Base-by-base conservation (phyloP, 345 rosid species). In the Citrus trifoliata region DNA sequence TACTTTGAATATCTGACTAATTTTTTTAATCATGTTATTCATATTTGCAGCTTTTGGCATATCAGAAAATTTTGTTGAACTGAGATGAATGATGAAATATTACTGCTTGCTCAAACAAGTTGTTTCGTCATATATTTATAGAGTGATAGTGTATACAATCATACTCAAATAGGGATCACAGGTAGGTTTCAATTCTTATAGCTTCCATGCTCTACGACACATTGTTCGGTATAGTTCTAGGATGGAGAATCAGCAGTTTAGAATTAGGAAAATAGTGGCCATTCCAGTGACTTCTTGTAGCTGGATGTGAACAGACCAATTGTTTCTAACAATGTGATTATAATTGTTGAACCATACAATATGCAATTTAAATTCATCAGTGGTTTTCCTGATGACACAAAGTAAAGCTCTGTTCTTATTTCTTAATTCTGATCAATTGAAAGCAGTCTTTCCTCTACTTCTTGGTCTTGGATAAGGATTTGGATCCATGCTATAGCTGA, bases 31-130 rank as follows among this genome's bases (percentile, higher is more conserved):
- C 18, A 13, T 46, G 51, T 46, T 46, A 46, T 46, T 46, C 13
- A 12, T 13, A 13, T 27, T 28, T 30, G 70, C 91, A 88, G 91
- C 66, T 86, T 70, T 82, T 88, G 79, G 85, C 85, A 56, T 86
- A 88, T 70, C 88, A 80, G 76, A 80, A 75, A 70, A 69, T 40
- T 71, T 19, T 35, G 78, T 7, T 10, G 55, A 82, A 62, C 64
- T 19, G 66, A 63, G 35, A 65, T 51, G 30, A 69, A 59, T 42
- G 63, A 77, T 32, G 65, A 38, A 69, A 27, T 51, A 30, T 48
- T 37, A 46, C 60, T 30, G 37, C 59, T 74, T 30, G 35, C 32
- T 56, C 55, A 76, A 56, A 10, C 59, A 32, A 25, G 67, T 56
- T 67, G 30, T 65, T 63, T 40, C 16, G n/a, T 32, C 22, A 14